Conservation (phyloP, 495 filamentous ascomycete species). For the Aspergillus heteromorphus region DNA sequence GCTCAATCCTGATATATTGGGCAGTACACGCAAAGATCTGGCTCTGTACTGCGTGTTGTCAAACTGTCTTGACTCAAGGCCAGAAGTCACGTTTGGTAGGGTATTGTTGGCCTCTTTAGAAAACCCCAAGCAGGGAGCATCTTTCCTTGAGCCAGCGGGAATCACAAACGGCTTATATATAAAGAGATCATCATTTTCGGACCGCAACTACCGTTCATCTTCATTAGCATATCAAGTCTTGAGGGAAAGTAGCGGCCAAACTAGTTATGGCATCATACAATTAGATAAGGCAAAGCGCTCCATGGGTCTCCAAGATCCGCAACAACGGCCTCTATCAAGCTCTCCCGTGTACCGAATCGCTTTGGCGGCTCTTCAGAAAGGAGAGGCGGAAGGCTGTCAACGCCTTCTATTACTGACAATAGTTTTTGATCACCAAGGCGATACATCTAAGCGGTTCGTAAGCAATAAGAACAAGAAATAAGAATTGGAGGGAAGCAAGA, state of each 20-base stretch:
- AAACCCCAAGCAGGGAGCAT: conserved; percentile 56
- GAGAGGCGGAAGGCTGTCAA: conserved; percentile 72
- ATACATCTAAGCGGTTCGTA: conserved; percentile 30
- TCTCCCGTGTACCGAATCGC: conserved; percentile 64
- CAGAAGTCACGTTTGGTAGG: conserved; percentile 47
- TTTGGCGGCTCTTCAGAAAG: conserved; percentile 67
- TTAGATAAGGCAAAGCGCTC: conserved; percentile 67
- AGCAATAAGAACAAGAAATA: background rate
- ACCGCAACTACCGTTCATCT: conserved; percentile 55
- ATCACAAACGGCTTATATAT: conserved; percentile 75
- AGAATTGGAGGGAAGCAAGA: background rate
- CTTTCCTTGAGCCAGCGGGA: conserved; percentile 20
- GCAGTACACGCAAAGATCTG: conserved; percentile 53
- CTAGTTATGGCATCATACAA: conserved; percentile 52
- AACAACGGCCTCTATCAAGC: conserved; percentile 69
- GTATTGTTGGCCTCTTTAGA: conserved; percentile 64
- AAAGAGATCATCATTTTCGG: conserved; percentile 72
- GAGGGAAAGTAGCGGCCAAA: background rate
- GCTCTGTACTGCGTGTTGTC: conserved; percentile 36
- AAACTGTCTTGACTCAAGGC: conserved; percentile 29
- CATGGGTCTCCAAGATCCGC: conserved; percentile 76
- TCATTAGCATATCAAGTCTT: background rate
- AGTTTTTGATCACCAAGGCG: conserved; percentile 33
- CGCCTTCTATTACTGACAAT: conserved; percentile 49
- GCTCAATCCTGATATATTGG: conserved; percentile 67